Base-by-base conservation (phyloP, 345 rosid species). In the Eucalyptus erythrocorys region DNA sequence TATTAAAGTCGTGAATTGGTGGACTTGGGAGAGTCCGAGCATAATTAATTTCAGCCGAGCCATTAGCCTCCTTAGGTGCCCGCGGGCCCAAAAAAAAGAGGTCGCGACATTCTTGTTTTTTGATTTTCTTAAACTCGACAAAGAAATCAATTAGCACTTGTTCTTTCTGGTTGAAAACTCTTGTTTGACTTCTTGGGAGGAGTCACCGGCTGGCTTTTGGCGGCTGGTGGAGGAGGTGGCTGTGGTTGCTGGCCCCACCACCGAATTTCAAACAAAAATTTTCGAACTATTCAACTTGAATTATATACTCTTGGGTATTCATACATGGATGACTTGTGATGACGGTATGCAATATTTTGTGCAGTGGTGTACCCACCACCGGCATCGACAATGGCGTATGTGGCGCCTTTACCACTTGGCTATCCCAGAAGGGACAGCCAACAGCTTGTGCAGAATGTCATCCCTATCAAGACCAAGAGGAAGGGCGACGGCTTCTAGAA, bases 401-500 rank as follows among this genome's bases (percentile, higher is more conserved):
- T 88, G 87, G 90, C 86, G 15, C 92, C 97, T 3, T 94, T 95
- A 4, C 93, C 94, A 14, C 66, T 51, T 12, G 95, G 96, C 48
- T 94, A 95, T 86, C 97, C 97, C 19, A 94, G 93, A 3, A 92
- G 89, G 81, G 94, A 93, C 32, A 89, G 48, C 24, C 85, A 87
- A 15, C 12, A 90, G 84, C 15, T 57, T 53, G 90, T 84, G 68
- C 91, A 88, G 37, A 84, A 86, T 4, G 86, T 89, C 8, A 88
- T 82, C 7, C 91, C 93, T 0, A 87, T 94, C 34, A 93, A 93
- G 90, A 95, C 98, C 24, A 93, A 90, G 87, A 92, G 95, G 89
- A 94, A 90, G 86, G 98, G 97, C 1, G 98, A 95, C 85, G 98
- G 95, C 21, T 96, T 96, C 91, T 96, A 94, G 95, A 94, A 96